Conservation (phyloP, 495 filamentous ascomycete species). For the Halenospora varia region DNA sequence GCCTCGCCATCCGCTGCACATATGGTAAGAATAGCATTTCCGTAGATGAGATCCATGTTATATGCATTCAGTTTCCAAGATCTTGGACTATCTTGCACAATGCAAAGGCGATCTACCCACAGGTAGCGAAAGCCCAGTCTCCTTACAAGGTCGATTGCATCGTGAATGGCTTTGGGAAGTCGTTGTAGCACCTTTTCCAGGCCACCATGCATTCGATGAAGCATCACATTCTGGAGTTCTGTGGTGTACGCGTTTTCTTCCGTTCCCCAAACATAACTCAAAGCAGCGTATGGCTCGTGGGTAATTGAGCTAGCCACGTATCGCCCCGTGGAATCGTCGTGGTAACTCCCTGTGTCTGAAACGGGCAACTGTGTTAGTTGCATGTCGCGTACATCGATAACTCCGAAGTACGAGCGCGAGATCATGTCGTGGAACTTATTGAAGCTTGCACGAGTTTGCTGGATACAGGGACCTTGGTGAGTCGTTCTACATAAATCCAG, state of each 20-base stretch:
- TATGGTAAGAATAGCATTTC: slow-evolving; percentile 25
- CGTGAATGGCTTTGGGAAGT: slow-evolving; percentile 25
- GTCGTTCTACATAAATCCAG: too few relatives aligned
- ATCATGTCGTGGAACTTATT: background rate
- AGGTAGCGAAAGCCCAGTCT: slow-evolving; percentile 29
- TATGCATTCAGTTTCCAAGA: slow-evolving; percentile 23
- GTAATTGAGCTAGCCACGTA: too few relatives aligned
- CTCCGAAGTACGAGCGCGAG: slow-evolving; percentile 16
- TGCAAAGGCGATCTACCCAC: slow-evolving; percentile 36
- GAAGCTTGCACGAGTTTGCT: too few relatives aligned
- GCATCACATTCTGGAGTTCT: slow-evolving; percentile 15
- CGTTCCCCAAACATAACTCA: slow-evolving; percentile 34
- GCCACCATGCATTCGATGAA: slow-evolving; percentile 11
- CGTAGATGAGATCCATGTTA: slow-evolving; percentile 27
- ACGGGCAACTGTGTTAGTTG: too few relatives aligned
- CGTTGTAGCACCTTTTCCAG: slow-evolving; percentile 13
- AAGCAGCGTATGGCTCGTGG: slow-evolving; percentile 21
- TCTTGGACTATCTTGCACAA: slow-evolving; percentile 14
- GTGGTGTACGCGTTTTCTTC: slow-evolving; percentile 19
- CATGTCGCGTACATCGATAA: slow-evolving; percentile 24
- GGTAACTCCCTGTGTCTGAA: too few relatives aligned
- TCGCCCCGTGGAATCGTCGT: too few relatives aligned
- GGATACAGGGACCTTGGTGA: too few relatives aligned
- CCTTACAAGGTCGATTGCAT: slow-evolving; percentile 22
- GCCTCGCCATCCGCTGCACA: slow-evolving; percentile 24